These are phyloP conservation scores for Ceratocystis papillata DNA, from an alignment of 2,329 filamentous ascomycete species.

Conservation along the genomic window DNA sequence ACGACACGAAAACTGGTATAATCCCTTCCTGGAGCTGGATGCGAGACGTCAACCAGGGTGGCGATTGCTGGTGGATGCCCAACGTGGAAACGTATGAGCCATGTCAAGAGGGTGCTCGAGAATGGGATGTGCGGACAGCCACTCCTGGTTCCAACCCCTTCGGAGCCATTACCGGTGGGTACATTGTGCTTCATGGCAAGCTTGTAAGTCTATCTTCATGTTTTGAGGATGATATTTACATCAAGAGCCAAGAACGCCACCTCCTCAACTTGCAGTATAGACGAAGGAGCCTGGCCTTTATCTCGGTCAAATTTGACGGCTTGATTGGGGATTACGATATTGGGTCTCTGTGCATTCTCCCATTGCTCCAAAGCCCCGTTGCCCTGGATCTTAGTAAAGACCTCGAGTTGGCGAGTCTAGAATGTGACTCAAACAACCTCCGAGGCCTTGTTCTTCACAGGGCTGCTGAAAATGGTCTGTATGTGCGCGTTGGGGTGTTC, in stretches of 20 bases:
- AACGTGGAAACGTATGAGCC: not conserved
- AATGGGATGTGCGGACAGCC: not conserved
- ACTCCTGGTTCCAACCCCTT: constrained; percentile 3
- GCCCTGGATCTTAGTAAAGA: not conserved
- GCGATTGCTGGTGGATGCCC: not conserved
- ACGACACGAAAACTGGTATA: too few relatives aligned
- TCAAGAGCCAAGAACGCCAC: not conserved
- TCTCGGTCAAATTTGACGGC: not conserved
- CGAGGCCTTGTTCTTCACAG: not conserved
- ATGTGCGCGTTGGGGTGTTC: not conserved
- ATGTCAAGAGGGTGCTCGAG: not conserved
- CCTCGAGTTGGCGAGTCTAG: not conserved
- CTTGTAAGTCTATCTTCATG: not conserved
- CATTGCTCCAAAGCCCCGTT: not conserved
- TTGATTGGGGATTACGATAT: not conserved
- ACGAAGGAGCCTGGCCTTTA: not conserved
- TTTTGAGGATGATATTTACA: not conserved
- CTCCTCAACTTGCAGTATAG: not conserved
- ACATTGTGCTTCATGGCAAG: not conserved
- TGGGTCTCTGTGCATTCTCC: not conserved
- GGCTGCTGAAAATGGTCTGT: not conserved
- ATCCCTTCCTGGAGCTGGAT: constrained; percentile 1
- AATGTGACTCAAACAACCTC: not conserved
- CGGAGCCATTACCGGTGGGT: not conserved
- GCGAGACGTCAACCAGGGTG: not conserved